A percentile compares a stretch with the other conserved stretches of the same genome.
These are phyloP conservation scores for Lyophyllum decastes DNA, from an alignment of 768 basidiomycete species.

Conservation along the genomic window DNA sequence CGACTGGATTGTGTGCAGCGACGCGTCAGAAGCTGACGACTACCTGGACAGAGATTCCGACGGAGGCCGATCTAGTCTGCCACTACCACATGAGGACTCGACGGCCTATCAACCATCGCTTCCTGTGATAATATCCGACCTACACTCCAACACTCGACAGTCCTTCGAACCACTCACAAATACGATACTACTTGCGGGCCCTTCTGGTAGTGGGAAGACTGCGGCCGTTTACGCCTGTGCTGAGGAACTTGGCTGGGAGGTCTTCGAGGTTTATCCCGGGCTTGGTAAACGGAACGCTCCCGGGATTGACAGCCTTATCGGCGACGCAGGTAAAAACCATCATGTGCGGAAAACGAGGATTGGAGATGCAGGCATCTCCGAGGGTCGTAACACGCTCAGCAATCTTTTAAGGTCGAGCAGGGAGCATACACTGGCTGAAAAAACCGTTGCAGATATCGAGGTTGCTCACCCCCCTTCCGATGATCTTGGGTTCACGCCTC, in stretches of 20 bases:
- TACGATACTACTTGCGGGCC: slow-evolving; percentile 83
- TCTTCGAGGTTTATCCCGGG: slow-evolving; percentile 96
- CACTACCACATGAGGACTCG: not conserved
- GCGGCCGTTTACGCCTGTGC: slow-evolving; percentile 93
- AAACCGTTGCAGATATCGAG: not conserved
- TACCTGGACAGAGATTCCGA: slow-evolving; percentile 31
- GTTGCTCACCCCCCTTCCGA: slow-evolving; percentile 8
- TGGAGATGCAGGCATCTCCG: slow-evolving; percentile 2
- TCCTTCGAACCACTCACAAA: slow-evolving; percentile 65
- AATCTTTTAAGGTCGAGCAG: slow-evolving; percentile 1
- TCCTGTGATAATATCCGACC: not conserved
- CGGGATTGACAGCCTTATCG: slow-evolving; percentile 78
- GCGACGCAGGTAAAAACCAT: slow-evolving; percentile 94
- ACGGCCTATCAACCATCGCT: not conserved
- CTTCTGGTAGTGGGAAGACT: slow-evolving; percentile 87
- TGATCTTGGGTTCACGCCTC: slow-evolving; percentile 26
- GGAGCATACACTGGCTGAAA: not conserved
- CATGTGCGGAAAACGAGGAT: slow-evolving; percentile 49
- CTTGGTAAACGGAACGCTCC: slow-evolving; percentile 86
- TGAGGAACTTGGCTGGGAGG: slow-evolving; percentile 90
- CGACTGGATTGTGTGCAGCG: slow-evolving; percentile 56
- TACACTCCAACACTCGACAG: slow-evolving; percentile 6
- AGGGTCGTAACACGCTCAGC: slow-evolving; percentile 3
- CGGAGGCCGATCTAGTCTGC: slow-evolving; percentile 14
- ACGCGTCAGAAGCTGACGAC: slow-evolving; percentile 26